Conservation (phyloP, 768 basidiomycete species). For the Psilocybe sp. region DNA sequence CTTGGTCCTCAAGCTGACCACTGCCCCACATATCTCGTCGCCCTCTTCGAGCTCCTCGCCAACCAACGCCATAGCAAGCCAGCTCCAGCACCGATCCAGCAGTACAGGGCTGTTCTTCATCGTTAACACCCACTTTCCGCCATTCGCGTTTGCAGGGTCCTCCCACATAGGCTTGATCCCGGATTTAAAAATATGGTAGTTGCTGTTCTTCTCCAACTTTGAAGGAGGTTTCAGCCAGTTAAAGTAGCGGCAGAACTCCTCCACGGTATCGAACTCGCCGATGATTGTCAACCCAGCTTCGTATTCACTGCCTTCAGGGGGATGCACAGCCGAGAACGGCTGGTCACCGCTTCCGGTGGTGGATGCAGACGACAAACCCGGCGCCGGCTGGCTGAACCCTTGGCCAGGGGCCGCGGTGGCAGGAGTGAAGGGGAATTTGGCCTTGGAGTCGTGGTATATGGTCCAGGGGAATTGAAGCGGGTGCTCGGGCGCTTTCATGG, state of each 20-base stretch:
- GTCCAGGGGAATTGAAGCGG: constrained; percentile 88
- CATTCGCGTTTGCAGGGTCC: constrained; percentile 86
- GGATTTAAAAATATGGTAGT: constrained; percentile 93
- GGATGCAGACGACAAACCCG: constrained; percentile 15
- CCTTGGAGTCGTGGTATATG: constrained; percentile 85
- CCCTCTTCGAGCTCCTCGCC: constrained; percentile 75
- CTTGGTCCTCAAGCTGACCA: constrained; percentile 83
- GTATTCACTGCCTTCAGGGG: constrained; percentile 71
- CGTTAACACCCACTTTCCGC: constrained; percentile 94
- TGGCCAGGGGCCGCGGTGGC: constrained; percentile 26
- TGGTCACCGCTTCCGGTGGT: constrained; percentile 20
- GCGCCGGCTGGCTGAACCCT: constrained; percentile 15
- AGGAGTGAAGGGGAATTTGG: constrained; percentile 61
- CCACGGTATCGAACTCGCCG: constrained; percentile 89
- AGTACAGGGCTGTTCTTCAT: constrained; percentile 81
- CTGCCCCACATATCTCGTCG: constrained; percentile 80
- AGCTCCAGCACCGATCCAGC: constrained; percentile 86
- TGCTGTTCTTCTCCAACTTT: constrained; percentile 83
- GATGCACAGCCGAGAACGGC: constrained; percentile 29
- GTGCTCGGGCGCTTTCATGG: constrained; percentile 74
- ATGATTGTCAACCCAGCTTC: constrained; percentile 85
- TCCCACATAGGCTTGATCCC: constrained; percentile 99
- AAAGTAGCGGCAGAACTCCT: constrained; percentile 88
- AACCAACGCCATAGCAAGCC: constrained; percentile 89
- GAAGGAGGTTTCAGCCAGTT: constrained; percentile 94